Evolutionary conservation across 2,329 filamentous ascomycete species (phyloP).

Genomic region (Fusarium irregulare): DNA sequence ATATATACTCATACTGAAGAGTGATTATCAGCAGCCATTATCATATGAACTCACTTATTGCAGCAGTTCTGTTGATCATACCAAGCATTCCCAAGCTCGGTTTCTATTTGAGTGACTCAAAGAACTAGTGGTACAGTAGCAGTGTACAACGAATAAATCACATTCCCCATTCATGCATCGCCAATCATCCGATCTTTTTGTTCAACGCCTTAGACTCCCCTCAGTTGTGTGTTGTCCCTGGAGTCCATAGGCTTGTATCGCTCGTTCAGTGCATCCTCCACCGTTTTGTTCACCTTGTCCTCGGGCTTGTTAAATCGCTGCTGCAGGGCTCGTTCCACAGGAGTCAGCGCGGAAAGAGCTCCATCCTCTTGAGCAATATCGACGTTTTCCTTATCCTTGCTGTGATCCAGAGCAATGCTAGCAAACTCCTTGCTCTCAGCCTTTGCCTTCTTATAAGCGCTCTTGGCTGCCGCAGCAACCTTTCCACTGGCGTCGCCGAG

Average conservation of each 20-base stretch:
- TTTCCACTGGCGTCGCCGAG: slow-evolving; percentile 38
- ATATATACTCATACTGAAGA: slow-evolving; percentile 15
- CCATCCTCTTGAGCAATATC: slow-evolving; percentile 53
- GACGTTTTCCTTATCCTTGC: slow-evolving; percentile 52
- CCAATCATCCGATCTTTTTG: slow-evolving; percentile 16
- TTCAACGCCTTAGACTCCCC: slow-evolving; percentile 50
- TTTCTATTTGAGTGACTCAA: slow-evolving; percentile 44
- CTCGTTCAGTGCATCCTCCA: slow-evolving; percentile 65
- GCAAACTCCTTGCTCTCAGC: slow-evolving; percentile 44
- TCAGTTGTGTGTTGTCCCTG: slow-evolving; percentile 58
- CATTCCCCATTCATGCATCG: slow-evolving; percentile 29
- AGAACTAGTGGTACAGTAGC: slow-evolving; percentile 48
- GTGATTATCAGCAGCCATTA: slow-evolving; percentile 19
- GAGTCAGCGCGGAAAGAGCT: slow-evolving; percentile 48
- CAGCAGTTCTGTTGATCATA: slow-evolving; percentile 25
- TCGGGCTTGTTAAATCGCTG: slow-evolving; percentile 62
- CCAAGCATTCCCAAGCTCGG: slow-evolving; percentile 35
- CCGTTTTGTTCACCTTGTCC: slow-evolving; percentile 58
- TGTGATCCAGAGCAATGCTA: slow-evolving; percentile 31
- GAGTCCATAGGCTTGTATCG: slow-evolving; percentile 63
- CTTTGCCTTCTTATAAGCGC: slow-evolving; percentile 49
- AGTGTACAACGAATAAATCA: slow-evolving; percentile 44
- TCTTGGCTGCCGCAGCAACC: slow-evolving; percentile 52
- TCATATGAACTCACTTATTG: slow-evolving; percentile 13
- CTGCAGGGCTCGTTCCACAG: slow-evolving; percentile 62